phyloP scores from a whole-genome alignment of 2,329 filamentous ascomycete species.

The Aspergillus sp. region DNA sequence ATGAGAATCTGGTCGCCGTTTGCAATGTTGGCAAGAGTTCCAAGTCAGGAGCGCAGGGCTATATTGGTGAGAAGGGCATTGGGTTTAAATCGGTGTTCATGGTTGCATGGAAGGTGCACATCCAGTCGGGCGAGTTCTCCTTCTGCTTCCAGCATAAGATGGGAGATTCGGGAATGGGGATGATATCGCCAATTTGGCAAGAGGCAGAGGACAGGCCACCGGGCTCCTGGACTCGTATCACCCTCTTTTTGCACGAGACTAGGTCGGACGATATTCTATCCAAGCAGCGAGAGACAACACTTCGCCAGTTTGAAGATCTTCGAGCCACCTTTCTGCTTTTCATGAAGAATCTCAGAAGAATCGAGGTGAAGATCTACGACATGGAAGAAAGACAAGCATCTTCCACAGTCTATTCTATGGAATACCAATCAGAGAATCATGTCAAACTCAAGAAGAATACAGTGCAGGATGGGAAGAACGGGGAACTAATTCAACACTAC shows the following conservation, averaged over 20 bases:
- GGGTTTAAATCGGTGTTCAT: constrained; percentile 36
- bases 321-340: constrained; percentile 41
- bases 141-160: constrained; percentile 30
- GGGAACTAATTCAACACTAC: constrained; percentile 13
- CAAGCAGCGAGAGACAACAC: constrained; percentile 3
- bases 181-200: constrained; percentile 43
- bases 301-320: constrained; percentile 21
- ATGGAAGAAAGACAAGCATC: constrained; percentile 8
- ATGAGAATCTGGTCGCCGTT: constrained; percentile 32
- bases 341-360: constrained; percentile 33
- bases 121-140: constrained; percentile 36
- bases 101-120: constrained; percentile 29
- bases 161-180: constrained; percentile 46
- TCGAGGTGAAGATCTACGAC: constrained; percentile 12
- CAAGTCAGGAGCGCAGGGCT: constrained; percentile 25
- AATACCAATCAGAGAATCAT: background rate
- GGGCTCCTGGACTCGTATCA: constrained; percentile 30
- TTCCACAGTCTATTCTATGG: constrained; percentile 1
- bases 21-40: constrained; percentile 33
- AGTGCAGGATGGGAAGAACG: background rate
- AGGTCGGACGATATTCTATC: constrained; percentile 22
- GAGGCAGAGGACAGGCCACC: background rate
- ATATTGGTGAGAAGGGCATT: constrained; percentile 31
- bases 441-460: background rate
- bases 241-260: constrained; percentile 19